Evolutionary conservation across 352 stramenopile genomes (phyloP), one percentile per base, ranked within the genome.

Genomic region (Thalassiosira ordinaria): DNA sequence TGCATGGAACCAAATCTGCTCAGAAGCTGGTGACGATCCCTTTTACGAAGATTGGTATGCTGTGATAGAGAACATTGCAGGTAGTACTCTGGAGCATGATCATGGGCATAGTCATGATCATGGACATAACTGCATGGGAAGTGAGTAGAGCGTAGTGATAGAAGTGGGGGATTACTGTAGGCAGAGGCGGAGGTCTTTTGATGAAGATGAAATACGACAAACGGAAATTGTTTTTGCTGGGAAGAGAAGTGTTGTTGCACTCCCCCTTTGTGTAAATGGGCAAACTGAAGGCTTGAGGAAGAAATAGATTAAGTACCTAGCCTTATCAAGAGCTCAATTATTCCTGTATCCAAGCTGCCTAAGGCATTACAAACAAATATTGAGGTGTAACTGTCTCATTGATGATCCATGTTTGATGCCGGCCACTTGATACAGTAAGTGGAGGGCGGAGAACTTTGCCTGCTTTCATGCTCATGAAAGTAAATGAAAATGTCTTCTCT

Each of bases 331-430:
- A n/a, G n/a, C n/a, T n/a, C n/a, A n/a, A n/a, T n/a, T n/a, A n/a
- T n/a, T n/a, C n/a, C n/a, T n/a, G n/a, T n/a, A n/a, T n/a, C n/a
- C n/a, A n/a, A n/a, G n/a, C n/a, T n/a, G n/a, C n/a, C n/a, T n/a
- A n/a, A n/a, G 80, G 80, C 59, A 82, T 61, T 13, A 87, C 65
- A 64, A 79, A 87, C 5, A 87, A 71, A 65, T 51, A 67, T 41
- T 27, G 47, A 26, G 55, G 26, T 3, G 22, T 47, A 51, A 44
- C 26, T 56, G n/a, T 71, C 33, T 83, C 75, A 66, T 85, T 81
- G 22, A 93, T 83, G 0, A 93, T 55, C 80, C 81, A 93, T 39
- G 81, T 78, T 35, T 87, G 75, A 62, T 92, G 84, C 18, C 86
- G 73, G 31, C 39, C 27, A 65, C 82, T 89, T 0, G 74, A 82